Evolutionary conservation across 176 grass and related monocot genomes (phyloP).

Genomic region (Pontederia paniculata): DNA sequence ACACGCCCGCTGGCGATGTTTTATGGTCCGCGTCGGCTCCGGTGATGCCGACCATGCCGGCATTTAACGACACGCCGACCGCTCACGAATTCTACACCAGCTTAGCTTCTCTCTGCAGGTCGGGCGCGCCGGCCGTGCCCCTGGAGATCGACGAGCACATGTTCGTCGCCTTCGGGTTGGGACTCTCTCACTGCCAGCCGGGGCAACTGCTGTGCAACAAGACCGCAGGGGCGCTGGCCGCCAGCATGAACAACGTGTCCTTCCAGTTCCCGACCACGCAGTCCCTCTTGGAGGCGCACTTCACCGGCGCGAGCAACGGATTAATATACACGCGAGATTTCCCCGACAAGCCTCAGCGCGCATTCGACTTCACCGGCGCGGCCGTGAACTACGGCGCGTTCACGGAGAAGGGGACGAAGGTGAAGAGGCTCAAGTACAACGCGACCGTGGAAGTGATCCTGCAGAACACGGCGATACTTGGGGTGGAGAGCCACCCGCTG

Average conservation of each 20-base stretch:
- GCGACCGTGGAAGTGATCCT: conserved; percentile 51
- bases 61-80: conserved; percentile 27
- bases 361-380: conserved; percentile 39
- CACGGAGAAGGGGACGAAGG: conserved; percentile 34
- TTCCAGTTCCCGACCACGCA: conserved; percentile 32
- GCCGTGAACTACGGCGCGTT: background rate
- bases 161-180: conserved; percentile 39
- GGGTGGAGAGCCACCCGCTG: conserved; percentile 39
- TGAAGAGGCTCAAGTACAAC: conserved; percentile 43
- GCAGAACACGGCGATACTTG: conserved; percentile 51
- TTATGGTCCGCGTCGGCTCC: no score
- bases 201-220: conserved; percentile 43
- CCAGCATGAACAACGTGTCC: conserved; percentile 67
- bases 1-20: background rate
- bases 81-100: conserved; percentile 30
- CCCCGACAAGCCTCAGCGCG: conserved; percentile 29
- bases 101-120: conserved; percentile 32
- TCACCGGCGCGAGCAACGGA: background rate
- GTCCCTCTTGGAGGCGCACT: conserved; percentile 43
- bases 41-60: conserved; percentile 35
- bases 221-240: conserved; percentile 36
- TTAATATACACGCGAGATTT: conserved; percentile 54
- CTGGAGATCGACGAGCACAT: conserved; percentile 29
- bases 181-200: conserved; percentile 23
- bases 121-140: conserved; percentile 31